These are phyloP conservation scores for Botrytis elliptica DNA, from an alignment of 2,329 filamentous ascomycete species.

Conservation along the genomic window DNA sequence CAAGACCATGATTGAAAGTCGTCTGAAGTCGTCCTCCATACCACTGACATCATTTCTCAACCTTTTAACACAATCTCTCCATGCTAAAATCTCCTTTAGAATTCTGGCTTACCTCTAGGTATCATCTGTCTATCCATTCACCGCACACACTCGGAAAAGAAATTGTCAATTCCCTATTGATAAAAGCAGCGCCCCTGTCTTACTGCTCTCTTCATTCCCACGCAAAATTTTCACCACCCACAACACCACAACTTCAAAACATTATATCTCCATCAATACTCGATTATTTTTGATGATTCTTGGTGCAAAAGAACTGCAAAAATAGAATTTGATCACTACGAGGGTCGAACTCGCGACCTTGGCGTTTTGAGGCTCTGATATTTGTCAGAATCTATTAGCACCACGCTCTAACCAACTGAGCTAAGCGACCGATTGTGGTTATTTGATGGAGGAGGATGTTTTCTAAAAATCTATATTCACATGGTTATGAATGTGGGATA, in stretches of 20 bases:
- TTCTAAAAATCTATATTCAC: rapidly evolving
- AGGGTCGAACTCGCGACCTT: conserved; percentile 13
- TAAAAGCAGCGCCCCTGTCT: not conserved
- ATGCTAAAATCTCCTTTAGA: no score
- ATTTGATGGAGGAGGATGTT: rapidly evolving
- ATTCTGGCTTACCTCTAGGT: no score
- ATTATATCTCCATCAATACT: not conserved
- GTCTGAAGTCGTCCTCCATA: no score
- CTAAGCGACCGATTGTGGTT: conserved; percentile 3
- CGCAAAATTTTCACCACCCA: not conserved
- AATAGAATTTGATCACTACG: not conserved
- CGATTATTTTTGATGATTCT: not conserved
- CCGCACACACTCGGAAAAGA: no score
- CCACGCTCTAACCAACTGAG: conserved; percentile 19
- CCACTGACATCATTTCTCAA: no score
- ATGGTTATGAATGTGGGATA: rapidly evolving
- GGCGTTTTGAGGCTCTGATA: rapidly evolving
- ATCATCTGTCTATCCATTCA: no score
- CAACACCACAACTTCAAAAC: not conserved
- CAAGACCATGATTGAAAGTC: not conserved
- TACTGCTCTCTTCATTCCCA: not conserved
- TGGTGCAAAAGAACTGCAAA: no score
- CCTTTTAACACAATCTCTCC: no score
- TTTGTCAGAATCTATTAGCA: not conserved
- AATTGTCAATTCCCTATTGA: rapidly evolving